A percentile compares a stretch with the other conserved stretches of the same genome.
These are phyloP conservation scores for Apophysomyces trapeziformis DNA, from an alignment of 371 early-diverging fungal genomes.

Conservation along the genomic window DNA sequence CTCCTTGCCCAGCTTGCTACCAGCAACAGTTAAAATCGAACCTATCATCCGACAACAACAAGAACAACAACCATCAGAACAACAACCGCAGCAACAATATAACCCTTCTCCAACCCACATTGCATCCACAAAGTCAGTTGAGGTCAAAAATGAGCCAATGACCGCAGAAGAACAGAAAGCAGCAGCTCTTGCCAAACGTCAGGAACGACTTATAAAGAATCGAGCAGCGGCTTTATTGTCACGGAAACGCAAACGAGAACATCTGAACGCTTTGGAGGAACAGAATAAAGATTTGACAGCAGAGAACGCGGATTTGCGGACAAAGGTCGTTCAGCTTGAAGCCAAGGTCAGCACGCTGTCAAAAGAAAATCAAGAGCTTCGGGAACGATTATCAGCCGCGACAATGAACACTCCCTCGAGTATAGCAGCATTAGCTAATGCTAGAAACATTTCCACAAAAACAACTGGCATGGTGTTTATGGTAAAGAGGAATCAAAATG, in stretches of 20 bases:
- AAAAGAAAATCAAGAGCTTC: constrained; percentile 42
- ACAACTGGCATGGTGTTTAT: constrained; percentile 72
- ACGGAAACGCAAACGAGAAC: constrained; percentile 89
- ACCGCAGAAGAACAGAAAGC: constrained; percentile 33
- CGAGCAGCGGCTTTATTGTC: constrained; percentile 89
- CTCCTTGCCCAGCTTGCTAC: not conserved
- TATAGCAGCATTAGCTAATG: constrained; percentile 26
- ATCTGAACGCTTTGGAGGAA: constrained; percentile 75
- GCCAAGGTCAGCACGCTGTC: constrained; percentile 39
- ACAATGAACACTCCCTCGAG: not conserved
- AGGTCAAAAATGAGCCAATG: constrained; percentile 7
- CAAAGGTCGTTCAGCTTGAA: constrained; percentile 66
- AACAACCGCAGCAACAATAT: not conserved
- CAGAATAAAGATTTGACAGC: constrained; percentile 62
- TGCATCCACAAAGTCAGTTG: constrained; percentile 1
- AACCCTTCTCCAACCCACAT: constrained; percentile 7
- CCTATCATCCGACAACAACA: not conserved
- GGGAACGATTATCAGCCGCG: constrained; percentile 14
- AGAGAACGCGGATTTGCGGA: constrained; percentile 65
- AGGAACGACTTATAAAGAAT: constrained; percentile 90
- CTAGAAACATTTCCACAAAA: constrained; percentile 39
- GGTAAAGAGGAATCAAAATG: constrained; percentile 46
- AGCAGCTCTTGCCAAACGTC: constrained; percentile 67
- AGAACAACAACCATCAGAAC: not conserved
- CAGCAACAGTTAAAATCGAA: constrained; percentile 16